phyloP scores from a whole-genome alignment of 179 eudicot species.

The Beta lomatogona region DNA sequence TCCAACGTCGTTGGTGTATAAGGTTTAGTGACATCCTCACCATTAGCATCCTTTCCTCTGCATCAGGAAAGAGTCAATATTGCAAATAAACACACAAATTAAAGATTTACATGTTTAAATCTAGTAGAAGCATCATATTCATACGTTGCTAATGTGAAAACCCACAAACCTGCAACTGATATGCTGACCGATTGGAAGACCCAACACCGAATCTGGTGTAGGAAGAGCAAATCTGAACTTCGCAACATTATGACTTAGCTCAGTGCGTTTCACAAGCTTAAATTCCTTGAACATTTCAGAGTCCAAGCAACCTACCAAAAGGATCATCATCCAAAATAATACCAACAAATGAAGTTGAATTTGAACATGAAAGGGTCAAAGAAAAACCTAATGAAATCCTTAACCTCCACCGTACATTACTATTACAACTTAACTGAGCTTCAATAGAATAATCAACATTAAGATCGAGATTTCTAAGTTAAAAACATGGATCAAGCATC shows the following conservation, averaged over 20 bases:
- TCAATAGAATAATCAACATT: background rate
- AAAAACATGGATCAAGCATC: no score
- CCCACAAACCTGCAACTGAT: slow-evolving; percentile 81
- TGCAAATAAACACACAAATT: background rate
- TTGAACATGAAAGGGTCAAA: background rate
- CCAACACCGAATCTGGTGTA: slow-evolving; percentile 81
- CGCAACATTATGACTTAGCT: slow-evolving; percentile 93
- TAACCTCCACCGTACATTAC: background rate
- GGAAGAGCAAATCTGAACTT: slow-evolving; percentile 86
- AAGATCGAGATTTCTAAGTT: no score
- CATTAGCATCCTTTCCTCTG: slow-evolving; percentile 88
- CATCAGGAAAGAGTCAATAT: slow-evolving; percentile 11
- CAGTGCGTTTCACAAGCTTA: slow-evolving; percentile 78
- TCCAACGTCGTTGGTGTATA: slow-evolving; percentile 98
- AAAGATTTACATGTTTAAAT: background rate
- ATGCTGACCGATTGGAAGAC: slow-evolving; percentile 97
- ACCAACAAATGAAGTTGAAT: slow-evolving; percentile 7
- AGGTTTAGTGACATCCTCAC: slow-evolving; percentile 84
- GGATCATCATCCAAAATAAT: background rate
- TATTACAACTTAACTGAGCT: background rate
- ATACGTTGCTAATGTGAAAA: background rate
- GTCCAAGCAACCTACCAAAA: slow-evolving; percentile 65
- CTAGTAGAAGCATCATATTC: background rate
- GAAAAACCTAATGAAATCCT: background rate
- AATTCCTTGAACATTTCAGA: slow-evolving; percentile 78